Evolutionary conservation across 2,329 filamentous ascomycete species (phyloP).

Genomic region (Fusarium algeriense): DNA sequence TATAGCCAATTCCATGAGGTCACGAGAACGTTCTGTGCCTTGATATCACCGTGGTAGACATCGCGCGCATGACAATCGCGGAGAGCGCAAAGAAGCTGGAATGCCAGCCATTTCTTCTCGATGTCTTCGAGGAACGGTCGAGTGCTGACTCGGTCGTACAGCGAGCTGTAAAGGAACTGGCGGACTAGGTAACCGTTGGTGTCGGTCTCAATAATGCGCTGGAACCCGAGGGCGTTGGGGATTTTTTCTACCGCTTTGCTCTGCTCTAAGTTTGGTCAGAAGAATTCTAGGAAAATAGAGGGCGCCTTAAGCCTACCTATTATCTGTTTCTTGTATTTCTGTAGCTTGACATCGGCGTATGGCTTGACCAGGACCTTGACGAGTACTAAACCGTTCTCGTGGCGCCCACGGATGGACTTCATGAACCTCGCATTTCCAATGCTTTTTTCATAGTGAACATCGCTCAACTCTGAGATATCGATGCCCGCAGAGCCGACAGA

Average conservation of each 20-base stretch:
- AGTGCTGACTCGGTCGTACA: slow-evolving; percentile 97
- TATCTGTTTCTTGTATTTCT: slow-evolving; percentile 81
- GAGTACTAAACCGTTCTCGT: slow-evolving; percentile 90
- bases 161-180: slow-evolving; percentile 94
- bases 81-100: slow-evolving; percentile 91
- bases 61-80: slow-evolving; percentile 91
- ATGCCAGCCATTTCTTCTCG: slow-evolving; percentile 98
- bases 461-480: slow-evolving; percentile 90
- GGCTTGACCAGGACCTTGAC: slow-evolving; percentile 97
- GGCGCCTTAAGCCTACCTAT: slow-evolving; percentile 66
- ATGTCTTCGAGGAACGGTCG: slow-evolving; percentile 96
- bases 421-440: slow-evolving; percentile 94
- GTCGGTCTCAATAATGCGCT: slow-evolving; percentile 90
- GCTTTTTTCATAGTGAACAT: slow-evolving; percentile 91
- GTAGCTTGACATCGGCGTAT: slow-evolving; percentile 83
- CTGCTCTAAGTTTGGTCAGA: slow-evolving; percentile 70
- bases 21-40: slow-evolving; percentile 95
- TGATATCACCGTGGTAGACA: slow-evolving; percentile 97
- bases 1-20: slow-evolving; percentile 99
- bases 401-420: slow-evolving; percentile 92
- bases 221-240: slow-evolving; percentile 90
- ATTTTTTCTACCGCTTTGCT: slow-evolving; percentile 82
- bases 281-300: too few species aligned
- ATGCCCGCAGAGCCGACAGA: slow-evolving; percentile 93
- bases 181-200: slow-evolving; percentile 93